phyloP scores from a whole-genome alignment of 306 rosid species.

The Oemleria cerasiformis region DNA sequence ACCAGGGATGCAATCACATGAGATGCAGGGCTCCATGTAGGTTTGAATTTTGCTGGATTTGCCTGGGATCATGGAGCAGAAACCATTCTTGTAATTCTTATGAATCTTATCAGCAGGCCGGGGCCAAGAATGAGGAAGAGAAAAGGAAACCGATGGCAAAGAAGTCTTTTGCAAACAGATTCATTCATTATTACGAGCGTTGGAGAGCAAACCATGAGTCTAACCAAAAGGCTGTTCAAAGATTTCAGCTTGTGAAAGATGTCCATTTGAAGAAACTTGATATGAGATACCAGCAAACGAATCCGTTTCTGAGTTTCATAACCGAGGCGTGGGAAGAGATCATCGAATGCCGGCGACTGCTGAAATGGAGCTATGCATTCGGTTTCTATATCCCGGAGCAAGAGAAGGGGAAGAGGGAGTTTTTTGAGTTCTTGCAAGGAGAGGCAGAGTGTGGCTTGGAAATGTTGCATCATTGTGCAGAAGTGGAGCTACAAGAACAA shows the following conservation, averaged over 20 bases:
- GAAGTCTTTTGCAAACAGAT: constrained; percentile 22
- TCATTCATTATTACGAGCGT: constrained; percentile 37
- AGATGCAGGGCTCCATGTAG: constrained; percentile 80
- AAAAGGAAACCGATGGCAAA: constrained; percentile 24
- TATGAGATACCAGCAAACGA: constrained; percentile 20
- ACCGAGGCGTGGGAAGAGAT: constrained; percentile 40
- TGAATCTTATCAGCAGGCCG: constrained; percentile 32
- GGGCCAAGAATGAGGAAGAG: constrained; percentile 11
- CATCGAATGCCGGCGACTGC: constrained; percentile 42
- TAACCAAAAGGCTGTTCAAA: constrained; percentile 28
- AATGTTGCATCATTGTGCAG: constrained; percentile 21
- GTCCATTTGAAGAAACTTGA: constrained; percentile 28
- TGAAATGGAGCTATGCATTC: constrained; percentile 53
- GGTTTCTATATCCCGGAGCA: constrained; percentile 39
- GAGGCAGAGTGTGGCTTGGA: constrained; percentile 36
- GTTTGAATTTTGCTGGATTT: constrained; percentile 88
- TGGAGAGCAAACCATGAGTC: constrained; percentile 40
- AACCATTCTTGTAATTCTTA: constrained; percentile 73
- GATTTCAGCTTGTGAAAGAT: constrained; percentile 15
- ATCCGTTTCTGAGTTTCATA: constrained; percentile 29
- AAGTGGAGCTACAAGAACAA: constrained; percentile 9
- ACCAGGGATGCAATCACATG: constrained; percentile 93
- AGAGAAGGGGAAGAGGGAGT: constrained; percentile 20
- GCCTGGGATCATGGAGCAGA: constrained; percentile 65
- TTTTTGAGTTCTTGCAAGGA: constrained; percentile 28